Conservation (phyloP, 192 early-diverging fungal genomes). For the Entrophospora sp. region DNA sequence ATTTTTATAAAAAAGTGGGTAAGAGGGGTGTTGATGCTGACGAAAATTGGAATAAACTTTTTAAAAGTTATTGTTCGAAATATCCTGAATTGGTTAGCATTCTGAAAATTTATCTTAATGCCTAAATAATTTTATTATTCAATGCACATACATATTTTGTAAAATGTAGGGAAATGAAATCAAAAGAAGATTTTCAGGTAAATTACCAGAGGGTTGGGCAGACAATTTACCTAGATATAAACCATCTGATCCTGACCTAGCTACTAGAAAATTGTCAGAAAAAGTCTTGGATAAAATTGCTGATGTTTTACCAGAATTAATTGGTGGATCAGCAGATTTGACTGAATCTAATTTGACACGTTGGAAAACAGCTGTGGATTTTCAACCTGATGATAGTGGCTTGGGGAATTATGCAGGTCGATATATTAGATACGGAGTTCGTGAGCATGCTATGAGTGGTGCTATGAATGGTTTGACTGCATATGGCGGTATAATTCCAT, state of each 20-base stretch:
- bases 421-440: constrained; percentile 91
- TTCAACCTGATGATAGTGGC: constrained; percentile 64
- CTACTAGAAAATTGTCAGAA: constrained; percentile 87
- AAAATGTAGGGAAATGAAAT: constrained; percentile 51
- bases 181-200: constrained; percentile 59
- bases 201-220: constrained; percentile 68
- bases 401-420: constrained; percentile 81
- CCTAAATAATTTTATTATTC: too few relatives aligned
- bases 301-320: constrained; percentile 69
- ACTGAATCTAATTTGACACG: constrained; percentile 93
- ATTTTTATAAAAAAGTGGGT: constrained; percentile 41
- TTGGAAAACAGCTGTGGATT: constrained; percentile 93
- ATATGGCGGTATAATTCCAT: constrained; percentile 83
- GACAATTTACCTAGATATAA: constrained; percentile 69
- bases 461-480: constrained; percentile 85
- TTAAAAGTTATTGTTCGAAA: constrained; percentile 59
- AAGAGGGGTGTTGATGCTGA: constrained; percentile 55
- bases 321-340: constrained; percentile 94
- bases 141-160: too few relatives aligned
- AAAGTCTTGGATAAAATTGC: constrained; percentile 75
- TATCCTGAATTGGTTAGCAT: constrained; percentile 52
- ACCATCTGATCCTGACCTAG: constrained; percentile 69
- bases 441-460: constrained; percentile 96
- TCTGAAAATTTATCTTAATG: too few relatives aligned
- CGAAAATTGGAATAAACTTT: constrained; percentile 64